phyloP scores from a whole-genome alignment of 2,329 filamentous ascomycete species.

The Colletotrichum spinosum region DNA sequence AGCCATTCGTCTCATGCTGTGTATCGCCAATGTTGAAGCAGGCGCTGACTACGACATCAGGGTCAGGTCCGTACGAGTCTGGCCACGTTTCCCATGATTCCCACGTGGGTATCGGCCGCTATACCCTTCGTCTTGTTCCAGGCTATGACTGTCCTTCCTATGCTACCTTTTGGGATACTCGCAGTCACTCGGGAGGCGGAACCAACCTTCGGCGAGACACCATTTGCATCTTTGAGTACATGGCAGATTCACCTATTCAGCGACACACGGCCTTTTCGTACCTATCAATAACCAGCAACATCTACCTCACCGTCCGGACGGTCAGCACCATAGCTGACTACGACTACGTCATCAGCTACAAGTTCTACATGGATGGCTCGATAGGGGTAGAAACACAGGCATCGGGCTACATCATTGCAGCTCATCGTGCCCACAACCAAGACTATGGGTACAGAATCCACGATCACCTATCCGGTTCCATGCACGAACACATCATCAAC shows the following conservation, averaged over 20 bases:
- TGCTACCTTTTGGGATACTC: conserved; percentile 60
- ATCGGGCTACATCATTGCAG: conserved; percentile 65
- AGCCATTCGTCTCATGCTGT: too few species aligned
- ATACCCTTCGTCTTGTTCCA: conserved; percentile 56
- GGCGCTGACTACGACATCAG: too few species aligned
- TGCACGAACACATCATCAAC: conserved; percentile 68
- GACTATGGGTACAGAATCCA: conserved; percentile 64
- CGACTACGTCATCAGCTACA: conserved; percentile 63
- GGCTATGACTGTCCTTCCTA: conserved; percentile 65
- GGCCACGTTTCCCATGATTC: conserved; percentile 58
- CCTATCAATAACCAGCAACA: conserved; percentile 59
- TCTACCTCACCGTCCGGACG: conserved; percentile 56
- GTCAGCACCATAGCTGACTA: conserved; percentile 67
- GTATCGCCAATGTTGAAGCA: too few species aligned
- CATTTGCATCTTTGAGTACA: conserved; percentile 68
- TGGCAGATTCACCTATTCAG: conserved; percentile 60
- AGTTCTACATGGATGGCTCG: conserved; percentile 63
- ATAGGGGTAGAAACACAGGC: conserved; percentile 64
- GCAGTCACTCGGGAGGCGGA: conserved; percentile 55
- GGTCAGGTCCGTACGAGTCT: conserved; percentile 52
- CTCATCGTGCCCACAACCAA: conserved; percentile 57
- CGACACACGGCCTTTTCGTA: conserved; percentile 57
- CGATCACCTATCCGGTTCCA: conserved; percentile 58
- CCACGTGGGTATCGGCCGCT: conserved; percentile 60
- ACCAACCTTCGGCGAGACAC: conserved; percentile 59